phyloP scores from a whole-genome alignment of 352 stramenopile species.

The Phytophthora agathidicida region DNA sequence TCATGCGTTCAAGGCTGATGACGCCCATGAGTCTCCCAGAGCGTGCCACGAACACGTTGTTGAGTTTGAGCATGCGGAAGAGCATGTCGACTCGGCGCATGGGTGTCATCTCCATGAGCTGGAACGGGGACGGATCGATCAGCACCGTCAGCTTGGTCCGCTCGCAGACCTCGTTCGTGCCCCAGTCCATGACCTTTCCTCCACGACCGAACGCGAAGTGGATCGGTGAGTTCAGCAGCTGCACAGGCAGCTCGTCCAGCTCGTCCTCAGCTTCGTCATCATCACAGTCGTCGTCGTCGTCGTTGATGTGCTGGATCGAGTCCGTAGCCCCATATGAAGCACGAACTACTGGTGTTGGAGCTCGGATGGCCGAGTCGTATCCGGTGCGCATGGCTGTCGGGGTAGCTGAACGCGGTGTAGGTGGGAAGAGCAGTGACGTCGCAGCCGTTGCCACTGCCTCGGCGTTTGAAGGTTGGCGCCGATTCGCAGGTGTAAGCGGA shows the following conservation, averaged over 20 bases:
- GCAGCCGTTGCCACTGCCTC: constrained; percentile 12
- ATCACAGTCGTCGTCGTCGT: constrained; percentile 13
- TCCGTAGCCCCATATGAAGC: constrained; percentile 33
- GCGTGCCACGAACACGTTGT: constrained; percentile 88
- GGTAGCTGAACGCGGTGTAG: constrained; percentile 22
- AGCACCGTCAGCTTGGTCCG: constrained; percentile 74
- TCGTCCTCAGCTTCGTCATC: constrained; percentile 19
- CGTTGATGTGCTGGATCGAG: constrained; percentile 6
- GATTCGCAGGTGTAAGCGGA: constrained; percentile 14
- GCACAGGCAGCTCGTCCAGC: constrained; percentile 21
- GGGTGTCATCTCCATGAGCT: constrained; percentile 85
- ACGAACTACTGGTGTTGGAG: constrained; percentile 15
- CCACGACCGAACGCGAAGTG: constrained; percentile 74
- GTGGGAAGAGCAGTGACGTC: constrained; percentile 39
- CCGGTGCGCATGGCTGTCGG: constrained; percentile 17
- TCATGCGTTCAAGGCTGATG: constrained; percentile 80
- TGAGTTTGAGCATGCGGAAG: constrained; percentile 91
- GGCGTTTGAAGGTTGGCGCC: constrained; percentile 10
- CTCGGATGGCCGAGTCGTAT: constrained; percentile 8
- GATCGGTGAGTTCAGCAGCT: constrained; percentile 58
- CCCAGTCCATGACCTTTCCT: constrained; percentile 81
- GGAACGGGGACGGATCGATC: constrained; percentile 80
- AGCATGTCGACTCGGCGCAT: constrained; percentile 86
- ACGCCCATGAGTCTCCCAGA: constrained; percentile 79
- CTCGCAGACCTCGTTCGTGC: constrained; percentile 66